Percentiles rank a stretch among this genome's conserved stretches.
These are phyloP conservation scores for Geotrichum citri-aurantii DNA, from an alignment of 1,139 yeast species.

Conservation along the genomic window DNA sequence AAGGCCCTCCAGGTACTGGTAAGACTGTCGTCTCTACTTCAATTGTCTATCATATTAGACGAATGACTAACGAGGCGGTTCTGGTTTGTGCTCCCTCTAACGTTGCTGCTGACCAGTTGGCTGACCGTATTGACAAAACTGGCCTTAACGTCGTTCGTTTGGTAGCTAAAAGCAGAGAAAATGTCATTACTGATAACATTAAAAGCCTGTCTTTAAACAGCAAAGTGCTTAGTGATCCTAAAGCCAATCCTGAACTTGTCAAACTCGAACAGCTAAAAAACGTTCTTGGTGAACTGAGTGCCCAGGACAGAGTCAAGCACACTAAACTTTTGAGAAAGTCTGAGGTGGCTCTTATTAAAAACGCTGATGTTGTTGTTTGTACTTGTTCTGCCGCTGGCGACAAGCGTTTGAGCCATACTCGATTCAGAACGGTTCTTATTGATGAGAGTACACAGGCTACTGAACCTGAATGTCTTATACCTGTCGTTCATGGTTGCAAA, in stretches of 20 bases:
- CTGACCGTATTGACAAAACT: constrained; percentile 57
- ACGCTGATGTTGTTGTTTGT: constrained; percentile 79
- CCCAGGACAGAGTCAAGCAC: constrained; percentile 47
- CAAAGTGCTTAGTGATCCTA: constrained; percentile 42
- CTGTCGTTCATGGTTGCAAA: constrained; percentile 82
- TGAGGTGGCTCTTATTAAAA: constrained; percentile 48
- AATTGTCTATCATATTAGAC: constrained; percentile 69
- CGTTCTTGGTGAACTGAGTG: constrained; percentile 66
- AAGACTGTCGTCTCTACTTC: constrained; percentile 93
- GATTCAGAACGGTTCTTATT: constrained; percentile 72
- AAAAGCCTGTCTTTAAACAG: constrained; percentile 39
- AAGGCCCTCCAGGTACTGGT: constrained; percentile 99
- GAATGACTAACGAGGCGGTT: constrained; percentile 52
- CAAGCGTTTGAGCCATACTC: constrained; percentile 46
- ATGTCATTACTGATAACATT: constrained; percentile 25
- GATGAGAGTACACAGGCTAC: constrained; percentile 95
- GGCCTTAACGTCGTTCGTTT: constrained; percentile 75
- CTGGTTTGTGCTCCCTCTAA: constrained; percentile 94
- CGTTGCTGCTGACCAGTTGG: constrained; percentile 90
- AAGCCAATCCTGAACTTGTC: constrained; percentile 47
- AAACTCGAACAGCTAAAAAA: constrained; percentile 54
- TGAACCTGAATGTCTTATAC: constrained; percentile 87
- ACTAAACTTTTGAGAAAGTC: constrained; percentile 41
- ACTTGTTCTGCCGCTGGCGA: constrained; percentile 95
- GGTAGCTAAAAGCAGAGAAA: constrained; percentile 69